Conservation (phyloP, 1,284 basidiomycete species). For the Apiotrichum gamsii region DNA sequence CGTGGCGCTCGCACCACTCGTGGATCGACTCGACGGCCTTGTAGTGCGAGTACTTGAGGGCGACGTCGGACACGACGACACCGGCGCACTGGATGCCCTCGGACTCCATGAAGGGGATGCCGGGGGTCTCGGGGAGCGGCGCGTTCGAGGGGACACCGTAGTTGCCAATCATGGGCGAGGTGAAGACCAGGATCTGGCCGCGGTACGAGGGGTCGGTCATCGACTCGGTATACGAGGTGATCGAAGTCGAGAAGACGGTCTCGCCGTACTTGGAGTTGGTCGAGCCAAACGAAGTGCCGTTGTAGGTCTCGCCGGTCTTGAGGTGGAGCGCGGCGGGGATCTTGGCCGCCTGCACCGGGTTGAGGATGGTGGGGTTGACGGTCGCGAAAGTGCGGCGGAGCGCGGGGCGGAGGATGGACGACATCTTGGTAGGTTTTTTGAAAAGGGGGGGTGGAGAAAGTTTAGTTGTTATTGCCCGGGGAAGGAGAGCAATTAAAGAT, state of each 20-base stretch:
- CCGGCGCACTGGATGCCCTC: constrained; percentile 83
- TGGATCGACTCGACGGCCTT: constrained; percentile 86
- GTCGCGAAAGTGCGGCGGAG: constrained; percentile 19
- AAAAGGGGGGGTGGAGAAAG: background rate
- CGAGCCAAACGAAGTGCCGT: constrained; percentile 83
- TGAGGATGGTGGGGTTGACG: constrained; percentile 22
- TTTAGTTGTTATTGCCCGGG: background rate
- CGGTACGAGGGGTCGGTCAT: constrained; percentile 99
- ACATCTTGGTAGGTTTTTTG: constrained; percentile 7
- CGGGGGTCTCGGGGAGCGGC: constrained; percentile 68
- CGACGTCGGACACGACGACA: constrained; percentile 89
- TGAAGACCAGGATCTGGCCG: constrained; percentile 96
- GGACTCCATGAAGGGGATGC: constrained; percentile 87
- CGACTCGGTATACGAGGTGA: constrained; percentile 98
- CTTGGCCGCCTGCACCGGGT: constrained; percentile 36
- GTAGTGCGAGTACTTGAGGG: constrained; percentile 92
- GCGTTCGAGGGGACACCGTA: constrained; percentile 91
- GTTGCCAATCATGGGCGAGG: constrained; percentile 96
- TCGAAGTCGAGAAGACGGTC: constrained; percentile 97
- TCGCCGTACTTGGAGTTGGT: constrained; percentile 86
- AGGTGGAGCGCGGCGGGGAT: constrained; percentile 83
- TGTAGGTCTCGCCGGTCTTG: constrained; percentile 87
- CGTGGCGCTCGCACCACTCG: constrained; percentile 86
- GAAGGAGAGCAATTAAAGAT: constrained; percentile 23
- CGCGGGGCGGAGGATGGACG: constrained; percentile 19